These are phyloP conservation scores for Populus hybrid DNA, from an alignment of 441 rosid species.

Conservation along the genomic window DNA sequence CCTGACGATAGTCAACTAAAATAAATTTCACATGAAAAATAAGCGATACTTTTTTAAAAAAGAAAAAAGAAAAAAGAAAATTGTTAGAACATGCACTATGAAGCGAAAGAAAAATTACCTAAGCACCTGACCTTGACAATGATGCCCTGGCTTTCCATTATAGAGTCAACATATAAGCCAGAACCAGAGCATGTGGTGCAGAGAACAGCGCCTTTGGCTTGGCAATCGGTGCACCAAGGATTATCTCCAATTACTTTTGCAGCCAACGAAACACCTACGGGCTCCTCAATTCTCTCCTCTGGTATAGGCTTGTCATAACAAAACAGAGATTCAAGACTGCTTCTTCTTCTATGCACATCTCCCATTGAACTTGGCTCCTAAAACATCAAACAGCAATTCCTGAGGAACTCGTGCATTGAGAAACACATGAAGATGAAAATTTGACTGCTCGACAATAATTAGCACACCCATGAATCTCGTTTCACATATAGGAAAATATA, in stretches of 20 bases:
- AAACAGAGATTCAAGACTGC: slow-evolving; percentile 72
- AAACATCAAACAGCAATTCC: slow-evolving; percentile 9
- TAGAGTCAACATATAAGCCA: slow-evolving; percentile 79
- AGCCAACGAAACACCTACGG: slow-evolving; percentile 52
- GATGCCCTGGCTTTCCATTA: slow-evolving; percentile 95
- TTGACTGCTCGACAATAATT: not conserved
- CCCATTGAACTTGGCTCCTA: slow-evolving; percentile 55
- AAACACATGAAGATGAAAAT: not conserved
- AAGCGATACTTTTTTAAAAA: slow-evolving; percentile 4
- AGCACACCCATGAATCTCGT: not conserved
- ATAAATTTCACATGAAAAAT: not conserved
- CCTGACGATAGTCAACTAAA: not conserved
- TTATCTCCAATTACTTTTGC: slow-evolving; percentile 70
- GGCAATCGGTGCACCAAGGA: slow-evolving; percentile 54
- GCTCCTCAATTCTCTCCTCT: slow-evolving; percentile 75
- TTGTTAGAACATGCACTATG: not conserved
- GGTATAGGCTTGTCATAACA: slow-evolving; percentile 80
- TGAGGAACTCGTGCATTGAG: not conserved
- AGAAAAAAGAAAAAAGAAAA: no score
- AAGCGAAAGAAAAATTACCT: slow-evolving; percentile 40
- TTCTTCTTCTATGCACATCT: slow-evolving; percentile 45
- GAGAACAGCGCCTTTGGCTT: slow-evolving; percentile 84
- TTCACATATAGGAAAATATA: not conserved
- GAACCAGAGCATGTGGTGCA: slow-evolving; percentile 85
- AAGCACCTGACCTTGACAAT: slow-evolving; percentile 89